Percentiles rank a stretch among this genome's conserved stretches.
These are phyloP conservation scores for Phytophthora fragariae DNA, from an alignment of 352 stramenopile genomes.

Conservation along the genomic window DNA sequence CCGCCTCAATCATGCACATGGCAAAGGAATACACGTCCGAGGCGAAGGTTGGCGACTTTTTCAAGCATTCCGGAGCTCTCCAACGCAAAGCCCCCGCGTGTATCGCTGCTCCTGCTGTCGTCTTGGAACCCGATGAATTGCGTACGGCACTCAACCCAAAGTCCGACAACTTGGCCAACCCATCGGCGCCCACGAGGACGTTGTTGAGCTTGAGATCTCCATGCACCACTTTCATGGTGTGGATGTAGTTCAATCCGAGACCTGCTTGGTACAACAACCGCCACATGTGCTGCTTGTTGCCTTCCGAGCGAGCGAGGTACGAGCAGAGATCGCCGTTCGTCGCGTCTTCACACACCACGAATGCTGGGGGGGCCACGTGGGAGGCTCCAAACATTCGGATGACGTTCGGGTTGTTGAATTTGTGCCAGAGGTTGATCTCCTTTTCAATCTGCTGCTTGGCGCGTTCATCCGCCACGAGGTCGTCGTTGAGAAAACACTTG, in stretches of 20 bases:
- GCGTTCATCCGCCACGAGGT: not conserved
- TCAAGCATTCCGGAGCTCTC: conserved; percentile 40
- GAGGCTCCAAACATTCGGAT: not conserved
- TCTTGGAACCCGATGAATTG: not conserved
- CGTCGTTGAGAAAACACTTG: not conserved
- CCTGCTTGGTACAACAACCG: not conserved
- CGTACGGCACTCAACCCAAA: conserved; percentile 10
- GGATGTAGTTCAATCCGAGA: conserved; percentile 62
- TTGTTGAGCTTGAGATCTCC: conserved; percentile 72
- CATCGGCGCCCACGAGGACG: conserved; percentile 31
- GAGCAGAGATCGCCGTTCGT: not conserved
- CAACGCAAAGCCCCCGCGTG: conserved; percentile 19
- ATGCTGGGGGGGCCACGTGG: not conserved
- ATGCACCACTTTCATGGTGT: conserved; percentile 54
- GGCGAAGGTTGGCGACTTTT: conserved; percentile 22
- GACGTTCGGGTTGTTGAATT: not conserved
- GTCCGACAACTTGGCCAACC: conserved; percentile 32
- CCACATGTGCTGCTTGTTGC: not conserved
- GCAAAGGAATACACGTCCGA: conserved; percentile 43
- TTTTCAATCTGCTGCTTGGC: not conserved
- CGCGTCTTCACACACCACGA: not conserved
- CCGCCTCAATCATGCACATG: conserved; percentile 39
- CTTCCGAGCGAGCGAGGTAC: not conserved
- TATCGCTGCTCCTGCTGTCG: not conserved
- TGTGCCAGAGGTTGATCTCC: not conserved